Conservation (phyloP, 257 asterid genomes). For the Solanum clarkiae region DNA sequence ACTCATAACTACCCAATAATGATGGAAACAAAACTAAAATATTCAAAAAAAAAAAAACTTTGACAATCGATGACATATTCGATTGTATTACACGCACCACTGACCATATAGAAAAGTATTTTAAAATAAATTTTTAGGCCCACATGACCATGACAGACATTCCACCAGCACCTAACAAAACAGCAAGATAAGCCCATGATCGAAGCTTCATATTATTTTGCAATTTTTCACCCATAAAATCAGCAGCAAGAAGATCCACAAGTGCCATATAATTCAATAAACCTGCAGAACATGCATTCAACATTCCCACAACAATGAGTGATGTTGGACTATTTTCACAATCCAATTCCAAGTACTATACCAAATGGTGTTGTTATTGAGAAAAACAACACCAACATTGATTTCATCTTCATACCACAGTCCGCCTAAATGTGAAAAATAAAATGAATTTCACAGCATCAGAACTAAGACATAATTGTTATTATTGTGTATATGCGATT, state of each 20-base stretch:
- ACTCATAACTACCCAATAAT: too few species aligned
- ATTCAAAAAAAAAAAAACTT: too few species aligned
- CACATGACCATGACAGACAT: constrained; percentile 25
- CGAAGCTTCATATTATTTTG: constrained; percentile 13
- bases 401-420: constrained; percentile 16
- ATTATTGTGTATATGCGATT: neutral
- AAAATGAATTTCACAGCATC: neutral
- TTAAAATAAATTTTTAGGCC: constrained; percentile 5
- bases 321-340: constrained; percentile 13
- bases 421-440: constrained; percentile 7
- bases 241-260: too few species aligned
- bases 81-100: neutral
- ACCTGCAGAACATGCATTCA: too few species aligned
- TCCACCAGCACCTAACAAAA: constrained; percentile 23
- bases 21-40: too few species aligned
- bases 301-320: too few species aligned
- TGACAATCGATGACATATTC: too few species aligned
- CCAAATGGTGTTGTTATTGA: constrained; percentile 31
- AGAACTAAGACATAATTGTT: neutral
- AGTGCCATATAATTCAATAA: too few species aligned
- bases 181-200: constrained; percentile 19
- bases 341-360: constrained; percentile 19
- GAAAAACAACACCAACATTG: constrained; percentile 26
- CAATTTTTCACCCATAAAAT: too few species aligned
- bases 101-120: too few species aligned